Base-by-base conservation (phyloP, 208 protist species). In the Angomonas ambiguus region DNA sequence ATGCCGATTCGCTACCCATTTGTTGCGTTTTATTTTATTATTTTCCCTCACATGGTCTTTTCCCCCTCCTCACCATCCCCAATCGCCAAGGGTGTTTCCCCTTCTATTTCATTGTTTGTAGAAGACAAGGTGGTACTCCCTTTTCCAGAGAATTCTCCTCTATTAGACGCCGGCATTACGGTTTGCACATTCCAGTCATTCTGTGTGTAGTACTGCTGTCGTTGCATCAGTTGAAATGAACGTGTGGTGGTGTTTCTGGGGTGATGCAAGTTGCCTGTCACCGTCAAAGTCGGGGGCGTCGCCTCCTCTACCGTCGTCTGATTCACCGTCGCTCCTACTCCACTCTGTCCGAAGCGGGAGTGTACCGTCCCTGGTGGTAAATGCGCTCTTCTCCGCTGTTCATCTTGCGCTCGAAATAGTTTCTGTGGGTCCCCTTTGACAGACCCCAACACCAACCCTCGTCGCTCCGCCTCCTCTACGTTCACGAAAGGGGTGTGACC, bases 121-220 rank as follows among this genome's bases (percentile, higher is more conserved):
- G 35, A 5, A 5, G 35, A 18, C 35, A 13, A 41, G 35, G 35
- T 18, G 35, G 35, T 41, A 53, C 18, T 27, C 3, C 45, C 18
- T 27, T n/a, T 4, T 53, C 45, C 20, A 8, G 3, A 27, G 18
- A 5, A 20, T n/a, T 53, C 10, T 18, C 18, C 0, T n/a, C 8
- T 35, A 18, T 33, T 18, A n/a, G 22, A 13, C 20, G 6, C 20
- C 2, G 76, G 64, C 56, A 65, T 42, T n/a, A 55, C 20, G 53
- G 74, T 76, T 2, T 86, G 58, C 59, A 94, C 61, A 57, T 94
- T 94, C 55, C 77, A 76, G 56, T 94, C 88, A 65, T 85, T 94
- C 76, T 92, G 85, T 24, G 88, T 91, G 65, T 91, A 94, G 70
- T 92, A 92, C 75, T 91, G 85, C 59, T 94, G 88, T 5, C 88